Conservation (phyloP, 345 rosid genomes). For the Syzygium grande region DNA sequence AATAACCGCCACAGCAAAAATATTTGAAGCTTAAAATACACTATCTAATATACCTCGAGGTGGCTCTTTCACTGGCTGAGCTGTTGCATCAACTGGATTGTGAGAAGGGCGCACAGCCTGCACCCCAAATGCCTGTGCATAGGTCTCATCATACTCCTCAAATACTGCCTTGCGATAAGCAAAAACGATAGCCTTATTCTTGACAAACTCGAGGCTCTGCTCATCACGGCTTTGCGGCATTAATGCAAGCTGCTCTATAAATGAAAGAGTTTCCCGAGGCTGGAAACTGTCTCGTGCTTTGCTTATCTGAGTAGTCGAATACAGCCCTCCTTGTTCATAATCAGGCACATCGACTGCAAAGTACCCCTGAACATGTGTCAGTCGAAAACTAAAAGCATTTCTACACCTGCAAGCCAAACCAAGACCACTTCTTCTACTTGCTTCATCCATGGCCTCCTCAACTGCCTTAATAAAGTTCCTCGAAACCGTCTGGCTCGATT, state of each 20-base stretch:
- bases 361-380: slow-evolving; percentile 53
- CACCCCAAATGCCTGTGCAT: slow-evolving; percentile 95
- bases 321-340: slow-evolving; percentile 66
- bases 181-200: slow-evolving; percentile 54
- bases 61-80: slow-evolving; percentile 39
- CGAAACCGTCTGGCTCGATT: slow-evolving; percentile 55
- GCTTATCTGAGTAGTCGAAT: slow-evolving; percentile 63
- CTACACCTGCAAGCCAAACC: slow-evolving; percentile 85
- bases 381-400: slow-evolving; percentile 66
- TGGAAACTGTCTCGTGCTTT: slow-evolving; percentile 60
- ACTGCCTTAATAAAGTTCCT: slow-evolving; percentile 80
- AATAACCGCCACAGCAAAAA: neutral
- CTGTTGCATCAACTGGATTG: slow-evolving; percentile 13
- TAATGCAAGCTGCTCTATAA: slow-evolving; percentile 60
- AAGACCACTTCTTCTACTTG: slow-evolving; percentile 69
- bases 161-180: slow-evolving; percentile 77
- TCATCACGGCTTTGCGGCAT: slow-evolving; percentile 40
- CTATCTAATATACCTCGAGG: slow-evolving; percentile 44
- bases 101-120: slow-evolving; percentile 32
- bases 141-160: slow-evolving; percentile 98
- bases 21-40: slow-evolving; percentile 1
- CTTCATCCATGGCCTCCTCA: slow-evolving; percentile 93
- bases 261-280: slow-evolving; percentile 46
- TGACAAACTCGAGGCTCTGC: slow-evolving; percentile 34
- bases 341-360: slow-evolving; percentile 85